A percentile compares a stretch with the other conserved stretches of the same genome.
phyloP scores from a whole-genome alignment of 2,329 filamentous ascomycete species.

The Stachybotrys chlorohalonatus region DNA sequence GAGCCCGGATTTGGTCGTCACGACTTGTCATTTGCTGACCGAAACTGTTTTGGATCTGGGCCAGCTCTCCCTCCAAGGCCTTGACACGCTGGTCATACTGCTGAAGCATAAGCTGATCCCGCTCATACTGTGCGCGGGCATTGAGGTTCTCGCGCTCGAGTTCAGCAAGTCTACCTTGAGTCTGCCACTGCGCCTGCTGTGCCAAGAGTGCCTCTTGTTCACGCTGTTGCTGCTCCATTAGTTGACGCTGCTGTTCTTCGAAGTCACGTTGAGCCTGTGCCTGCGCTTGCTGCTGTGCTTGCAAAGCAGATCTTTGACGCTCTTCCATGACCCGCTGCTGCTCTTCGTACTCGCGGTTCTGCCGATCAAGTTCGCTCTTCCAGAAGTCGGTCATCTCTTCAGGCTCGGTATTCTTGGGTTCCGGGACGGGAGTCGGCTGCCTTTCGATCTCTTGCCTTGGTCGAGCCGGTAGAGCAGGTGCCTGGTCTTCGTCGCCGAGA shows the following conservation, averaged over 20 bases:
- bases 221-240: conserved; percentile 81
- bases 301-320: conserved; percentile 73
- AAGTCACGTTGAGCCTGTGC: conserved; percentile 89
- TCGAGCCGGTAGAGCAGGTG: conserved; percentile 72
- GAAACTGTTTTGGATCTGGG: conserved; percentile 72
- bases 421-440: conserved; percentile 59
- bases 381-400: conserved; percentile 97
- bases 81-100: conserved; percentile 96
- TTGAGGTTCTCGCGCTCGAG: conserved; percentile 92
- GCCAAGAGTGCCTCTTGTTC: conserved; percentile 84
- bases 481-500: conserved; percentile 73
- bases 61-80: conserved; percentile 78
- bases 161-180: conserved; percentile 90
- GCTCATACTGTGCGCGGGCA: conserved; percentile 88
- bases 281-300: conserved; percentile 73
- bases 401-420: conserved; percentile 66
- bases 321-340: conserved; percentile 85
- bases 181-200: conserved; percentile 88
- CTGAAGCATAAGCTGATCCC: conserved; percentile 93
- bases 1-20: conserved; percentile 84
- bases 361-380: conserved; percentile 83
- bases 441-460: conserved; percentile 66
- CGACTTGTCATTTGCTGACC: conserved; percentile 80
- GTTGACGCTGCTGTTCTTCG: conserved; percentile 81
- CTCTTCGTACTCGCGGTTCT: conserved; percentile 91